Evolutionary conservation across 2,329 filamentous ascomycete genomes (phyloP).

Genomic region (Alternaria burnsii): DNA sequence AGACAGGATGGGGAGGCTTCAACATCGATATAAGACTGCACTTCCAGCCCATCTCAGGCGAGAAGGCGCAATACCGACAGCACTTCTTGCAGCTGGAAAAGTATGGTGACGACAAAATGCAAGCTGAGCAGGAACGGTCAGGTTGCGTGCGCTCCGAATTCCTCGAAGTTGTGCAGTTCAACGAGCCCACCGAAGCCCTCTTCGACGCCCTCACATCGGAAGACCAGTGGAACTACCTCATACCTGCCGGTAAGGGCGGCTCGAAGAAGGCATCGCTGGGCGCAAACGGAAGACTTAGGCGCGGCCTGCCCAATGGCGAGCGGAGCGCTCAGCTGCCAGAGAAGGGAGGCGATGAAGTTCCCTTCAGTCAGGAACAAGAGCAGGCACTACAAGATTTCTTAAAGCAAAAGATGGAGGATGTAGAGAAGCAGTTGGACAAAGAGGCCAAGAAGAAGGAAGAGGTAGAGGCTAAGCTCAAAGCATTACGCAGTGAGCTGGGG

Average conservation of each 20-base stretch:
- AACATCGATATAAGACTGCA: conserved; percentile 95
- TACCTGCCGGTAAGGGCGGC: conserved; percentile 52
- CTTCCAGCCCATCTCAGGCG: conserved; percentile 84
- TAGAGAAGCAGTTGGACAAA: conserved; percentile 45
- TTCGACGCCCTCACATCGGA: conserved; percentile 85
- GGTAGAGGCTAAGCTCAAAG: conserved; percentile 43
- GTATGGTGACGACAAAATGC: conserved; percentile 76
- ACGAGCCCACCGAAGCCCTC: conserved; percentile 92
- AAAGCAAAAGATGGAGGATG: conserved; percentile 42
- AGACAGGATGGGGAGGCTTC: conserved; percentile 98
- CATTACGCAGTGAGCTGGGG: conserved; percentile 41
- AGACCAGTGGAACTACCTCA: conserved; percentile 63
- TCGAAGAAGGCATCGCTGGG: conserved; percentile 48
- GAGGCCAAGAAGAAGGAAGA: conserved; percentile 44
- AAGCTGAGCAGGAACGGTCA: conserved; percentile 63
- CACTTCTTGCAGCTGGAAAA: conserved; percentile 92
- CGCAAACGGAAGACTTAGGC: conserved; percentile 44
- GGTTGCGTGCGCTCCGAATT: conserved; percentile 77
- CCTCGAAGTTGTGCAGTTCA: conserved; percentile 96
- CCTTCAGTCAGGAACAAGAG: conserved; percentile 50
- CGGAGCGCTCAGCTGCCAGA: conserved; percentile 48
- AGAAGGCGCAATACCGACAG: conserved; percentile 96
- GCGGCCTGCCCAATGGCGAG: conserved; percentile 48
- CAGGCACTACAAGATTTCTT: conserved; percentile 41
- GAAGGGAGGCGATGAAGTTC: conserved; percentile 44